Conservation (phyloP, 2,329 filamentous ascomycete species). For the Paramyrothecium sp. region DNA sequence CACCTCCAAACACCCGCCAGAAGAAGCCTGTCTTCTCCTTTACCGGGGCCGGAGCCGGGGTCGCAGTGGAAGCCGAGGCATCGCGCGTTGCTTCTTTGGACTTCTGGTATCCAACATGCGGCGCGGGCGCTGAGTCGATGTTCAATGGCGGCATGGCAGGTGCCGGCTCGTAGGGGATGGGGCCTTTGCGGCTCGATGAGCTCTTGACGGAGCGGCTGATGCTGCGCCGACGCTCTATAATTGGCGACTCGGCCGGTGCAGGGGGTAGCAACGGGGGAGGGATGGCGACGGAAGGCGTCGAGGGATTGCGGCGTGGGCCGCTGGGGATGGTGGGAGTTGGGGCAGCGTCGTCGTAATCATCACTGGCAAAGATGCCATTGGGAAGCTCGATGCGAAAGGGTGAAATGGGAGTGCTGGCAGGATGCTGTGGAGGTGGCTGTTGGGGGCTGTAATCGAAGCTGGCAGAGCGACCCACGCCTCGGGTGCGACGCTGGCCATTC, state of each 20-base stretch:
- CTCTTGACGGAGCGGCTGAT: constrained; percentile 54
- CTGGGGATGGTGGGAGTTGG: constrained; percentile 82
- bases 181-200: constrained; percentile 33
- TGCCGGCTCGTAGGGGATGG: constrained; percentile 22
- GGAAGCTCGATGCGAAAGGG: constrained; percentile 49
- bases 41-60: constrained; percentile 36
- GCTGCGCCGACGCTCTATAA: constrained; percentile 54
- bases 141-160: constrained; percentile 32
- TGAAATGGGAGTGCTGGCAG: constrained; percentile 15
- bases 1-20: constrained; percentile 76
- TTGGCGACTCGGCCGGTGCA: constrained; percentile 35
- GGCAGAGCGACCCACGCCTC: constrained; percentile 60
- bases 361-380: constrained; percentile 41
- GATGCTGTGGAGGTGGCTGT: constrained; percentile 20
- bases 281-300: constrained; percentile 33
- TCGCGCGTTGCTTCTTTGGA: constrained; percentile 50
- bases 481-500: constrained; percentile 57
- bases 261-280: constrained; percentile 36
- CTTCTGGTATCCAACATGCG: constrained; percentile 59
- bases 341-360: constrained; percentile 72
- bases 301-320: constrained; percentile 60
- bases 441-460: constrained; percentile 70
- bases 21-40: constrained; percentile 88
- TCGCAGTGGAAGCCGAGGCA: constrained; percentile 50
- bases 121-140: constrained; percentile 55